Evolutionary conservation across 2,329 filamentous ascomycete species (phyloP), one percentile per base, ranked within the genome.

Genomic region (Lasiodiplodia gonubiensis): DNA sequence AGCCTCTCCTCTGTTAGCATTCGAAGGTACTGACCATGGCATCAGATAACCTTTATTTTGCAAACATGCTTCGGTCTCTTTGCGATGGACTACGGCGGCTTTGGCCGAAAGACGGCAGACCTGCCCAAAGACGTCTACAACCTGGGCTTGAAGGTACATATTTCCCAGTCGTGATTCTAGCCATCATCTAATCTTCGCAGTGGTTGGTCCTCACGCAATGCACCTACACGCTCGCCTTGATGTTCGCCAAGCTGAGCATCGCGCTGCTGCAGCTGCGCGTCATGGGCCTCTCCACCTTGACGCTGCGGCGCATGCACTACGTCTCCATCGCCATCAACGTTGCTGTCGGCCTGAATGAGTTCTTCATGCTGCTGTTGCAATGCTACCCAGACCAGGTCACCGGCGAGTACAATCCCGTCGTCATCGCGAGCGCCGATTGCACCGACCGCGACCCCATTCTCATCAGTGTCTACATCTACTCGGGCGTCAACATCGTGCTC

Each of bases 161-260:
- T 27, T 27, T 35, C 14, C 18, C 14, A 33, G 7, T 10, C 3
- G 30, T 33, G 30, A 33, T 8, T 33, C 30, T 2, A 33, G 30
- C 30, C 30, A 8, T 10, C 30, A 33, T 33, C 30, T 33, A 33
- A 33, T 10, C 12, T 23, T 25, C 25, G 7, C 55, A 61, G 57
- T 61, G 57, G 57, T 11, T 61, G 37, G 25, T 21, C 35, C 23
- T 66, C 23, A 48, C 52, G 5, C 23, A 66, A 66, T 55, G 52
- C 52, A 66, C 46, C n/a, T 66, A 66, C 52, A 55, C 48, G 0
- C 21, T 66, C 35, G 37, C 52, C 18, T n/a, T 66, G 8, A 48
- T 66, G 37, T 37, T 55, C 25, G 52, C 37, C 52, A 66, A 66
- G n/a, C 52, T 66, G 18, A 66, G 63, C 63, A 66, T 66, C 63